Base-by-base conservation (phyloP, 139 green algal species). In the Nannochloris sp. region DNA sequence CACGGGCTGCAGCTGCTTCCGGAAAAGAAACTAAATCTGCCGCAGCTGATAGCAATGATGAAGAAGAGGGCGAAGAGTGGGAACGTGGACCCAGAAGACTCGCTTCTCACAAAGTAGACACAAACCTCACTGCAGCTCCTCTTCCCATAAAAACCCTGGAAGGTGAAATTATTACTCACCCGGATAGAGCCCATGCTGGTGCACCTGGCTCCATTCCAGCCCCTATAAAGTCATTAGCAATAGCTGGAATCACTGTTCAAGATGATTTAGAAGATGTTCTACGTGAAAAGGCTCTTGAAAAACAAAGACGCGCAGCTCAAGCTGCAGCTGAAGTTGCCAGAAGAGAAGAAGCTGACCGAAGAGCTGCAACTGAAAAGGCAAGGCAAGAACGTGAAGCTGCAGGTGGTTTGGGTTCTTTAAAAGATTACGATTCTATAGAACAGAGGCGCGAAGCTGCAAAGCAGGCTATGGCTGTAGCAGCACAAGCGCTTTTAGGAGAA, bases 401-500 rank as follows among this genome's bases (percentile, higher is more conserved):
- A 45, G 37, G 12, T 45, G 9, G 37, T 12, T 45, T 12, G 9
- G 37, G 37, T 19, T 19, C 9, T 12, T 45, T 12, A 19, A 45
- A 12, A 45, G 12, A 9, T 25, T 69, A 68, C 7, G 60, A 71
- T 33, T 44, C 71, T 31, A 57, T 59, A 0, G 42, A 61, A n/a
- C 29, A 70, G 44, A 75, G 85, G 30, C 54, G 79, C 2, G 61
- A 82, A 25, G 67, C 63, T 34, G 71, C 84, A 10, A 83, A 82
- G 60, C 70, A 81, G 71, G 70, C 74, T 39, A 92, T 96, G 65
- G 90, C 88, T 5, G 39, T 74, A 12, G 67, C 84, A 23, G 83
- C 84, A 2, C 83, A 82, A 27, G 62, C 79, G 55, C 34, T 97
- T 34, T 70, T 96, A 62, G 66, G 73, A 6, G 76, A 83, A 34